Conservation (phyloP, 805 yeast genomes). For the Metschnikowia chrysomelidarum region DNA sequence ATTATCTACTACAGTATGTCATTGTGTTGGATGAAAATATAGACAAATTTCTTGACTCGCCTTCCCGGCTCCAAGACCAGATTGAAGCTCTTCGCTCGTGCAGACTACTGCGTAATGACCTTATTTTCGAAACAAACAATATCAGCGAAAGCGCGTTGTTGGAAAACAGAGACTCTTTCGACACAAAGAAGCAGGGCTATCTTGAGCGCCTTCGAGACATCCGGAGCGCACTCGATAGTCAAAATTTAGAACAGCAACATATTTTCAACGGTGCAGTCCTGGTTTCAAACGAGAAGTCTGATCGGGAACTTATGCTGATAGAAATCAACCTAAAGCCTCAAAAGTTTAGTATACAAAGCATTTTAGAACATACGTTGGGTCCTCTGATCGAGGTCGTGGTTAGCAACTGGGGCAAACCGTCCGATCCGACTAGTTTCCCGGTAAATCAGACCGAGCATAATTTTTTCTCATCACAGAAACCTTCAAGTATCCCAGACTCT, state of each 20-base stretch:
- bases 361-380: constrained; percentile 8
- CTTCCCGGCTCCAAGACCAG: constrained; percentile 7
- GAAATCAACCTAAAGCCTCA: constrained; percentile 7
- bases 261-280: constrained; percentile 11
- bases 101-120: constrained; percentile 25
- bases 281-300: neutral
- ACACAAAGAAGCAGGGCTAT: constrained; percentile 22
- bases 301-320: neutral
- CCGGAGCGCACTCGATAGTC: constrained; percentile 28
- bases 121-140: constrained; percentile 31
- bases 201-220: constrained; percentile 23
- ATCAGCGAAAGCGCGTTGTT: constrained; percentile 29
- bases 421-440: constrained; percentile 4
- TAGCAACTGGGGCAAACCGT: constrained; percentile 14
- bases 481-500: no score
- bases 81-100: constrained; percentile 11
- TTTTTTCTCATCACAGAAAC: no score
- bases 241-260: constrained; percentile 21
- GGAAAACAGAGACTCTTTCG: constrained; percentile 26
- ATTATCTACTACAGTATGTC: constrained; percentile 34
- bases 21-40: constrained; percentile 29
- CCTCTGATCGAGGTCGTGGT: constrained; percentile 11
- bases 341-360: constrained; percentile 5
- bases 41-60: constrained; percentile 18
- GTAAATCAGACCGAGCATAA: no score